Conservation (phyloP, 2,329 filamentous ascomycete species). For the Verticillium zaregamsianum region DNA sequence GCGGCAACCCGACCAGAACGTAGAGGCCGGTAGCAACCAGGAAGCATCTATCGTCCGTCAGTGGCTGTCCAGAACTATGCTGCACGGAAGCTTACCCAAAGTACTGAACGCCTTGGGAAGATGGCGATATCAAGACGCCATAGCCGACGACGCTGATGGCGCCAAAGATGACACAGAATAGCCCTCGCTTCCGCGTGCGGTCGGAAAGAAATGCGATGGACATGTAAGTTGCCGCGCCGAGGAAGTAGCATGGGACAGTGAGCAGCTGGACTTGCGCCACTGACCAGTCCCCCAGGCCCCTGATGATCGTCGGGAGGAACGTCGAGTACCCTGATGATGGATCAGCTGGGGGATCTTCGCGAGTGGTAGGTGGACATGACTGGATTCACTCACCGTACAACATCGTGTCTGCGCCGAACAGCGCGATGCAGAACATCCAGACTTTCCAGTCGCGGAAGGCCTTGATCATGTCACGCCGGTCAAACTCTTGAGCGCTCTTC, state of each 20-base stretch:
- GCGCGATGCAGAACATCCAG: slow-evolving; percentile 63
- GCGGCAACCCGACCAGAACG: slow-evolving; percentile 48
- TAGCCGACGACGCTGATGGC: slow-evolving; percentile 53
- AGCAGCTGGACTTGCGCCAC: slow-evolving; percentile 55
- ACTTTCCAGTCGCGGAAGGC: slow-evolving; percentile 74
- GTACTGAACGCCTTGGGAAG: slow-evolving; percentile 36
- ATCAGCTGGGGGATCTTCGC: background rate
- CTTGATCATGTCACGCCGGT: slow-evolving; percentile 58
- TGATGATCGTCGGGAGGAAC: slow-evolving; percentile 62
- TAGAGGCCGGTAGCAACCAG: slow-evolving; percentile 73
- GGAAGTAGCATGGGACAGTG: slow-evolving; percentile 60
- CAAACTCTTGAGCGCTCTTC: slow-evolving; percentile 39
- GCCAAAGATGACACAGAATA: slow-evolving; percentile 49
- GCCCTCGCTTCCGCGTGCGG: slow-evolving; percentile 49
- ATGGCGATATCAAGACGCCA: slow-evolving; percentile 50
- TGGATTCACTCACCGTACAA: slow-evolving; percentile 51
- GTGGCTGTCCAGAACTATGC: background rate
- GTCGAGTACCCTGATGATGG: slow-evolving; percentile 46
- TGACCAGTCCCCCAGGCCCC: slow-evolving; percentile 49
- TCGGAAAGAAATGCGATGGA: slow-evolving; percentile 64
- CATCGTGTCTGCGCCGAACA: slow-evolving; percentile 73
- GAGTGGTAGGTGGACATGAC: background rate
- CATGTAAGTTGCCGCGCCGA: slow-evolving; percentile 68
- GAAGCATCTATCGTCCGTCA: slow-evolving; percentile 44
- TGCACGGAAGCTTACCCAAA: slow-evolving; percentile 18